A percentile compares a stretch with the other conserved stretches of the same genome.
phyloP scores from a whole-genome alignment of 495 filamentous ascomycete species.

The Aspergillus conjunctus region DNA sequence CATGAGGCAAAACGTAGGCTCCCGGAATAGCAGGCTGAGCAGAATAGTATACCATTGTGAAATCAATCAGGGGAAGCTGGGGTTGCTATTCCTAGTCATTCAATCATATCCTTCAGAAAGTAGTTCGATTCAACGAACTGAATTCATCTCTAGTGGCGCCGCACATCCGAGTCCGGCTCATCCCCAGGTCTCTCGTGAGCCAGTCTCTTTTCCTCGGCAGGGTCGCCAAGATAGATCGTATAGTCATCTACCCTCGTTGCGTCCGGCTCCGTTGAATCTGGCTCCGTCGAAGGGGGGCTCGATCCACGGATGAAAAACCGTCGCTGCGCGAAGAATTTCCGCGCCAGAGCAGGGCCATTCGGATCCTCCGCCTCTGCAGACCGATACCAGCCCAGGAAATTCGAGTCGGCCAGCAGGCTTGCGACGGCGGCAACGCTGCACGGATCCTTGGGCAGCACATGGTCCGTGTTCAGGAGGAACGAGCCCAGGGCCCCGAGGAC shows the following conservation, averaged over 20 bases:
- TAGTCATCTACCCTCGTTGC: not conserved
- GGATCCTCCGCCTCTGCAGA: not conserved
- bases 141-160: no score
- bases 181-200: no score
- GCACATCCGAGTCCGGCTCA: no score
- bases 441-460: not conserved
- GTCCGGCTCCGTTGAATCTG: not conserved
- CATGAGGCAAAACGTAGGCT: no score
- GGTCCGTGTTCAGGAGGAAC: not conserved
- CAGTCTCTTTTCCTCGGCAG: not conserved
- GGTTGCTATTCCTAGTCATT: no score
- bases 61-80: no score
- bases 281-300: not conserved
- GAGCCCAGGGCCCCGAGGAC: not conserved
- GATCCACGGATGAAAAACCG: not conserved
- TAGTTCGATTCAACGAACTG: no score
- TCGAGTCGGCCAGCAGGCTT: not conserved
- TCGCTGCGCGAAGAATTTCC: not conserved
- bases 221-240: not conserved
- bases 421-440: not conserved
- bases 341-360: not conserved
- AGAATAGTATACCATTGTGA: no score
- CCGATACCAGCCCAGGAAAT: not conserved
- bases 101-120: no score
- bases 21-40: no score